Evolutionary conservation across 2,329 filamentous ascomycete species (phyloP).

Genomic region (Venturia aucupariae): DNA sequence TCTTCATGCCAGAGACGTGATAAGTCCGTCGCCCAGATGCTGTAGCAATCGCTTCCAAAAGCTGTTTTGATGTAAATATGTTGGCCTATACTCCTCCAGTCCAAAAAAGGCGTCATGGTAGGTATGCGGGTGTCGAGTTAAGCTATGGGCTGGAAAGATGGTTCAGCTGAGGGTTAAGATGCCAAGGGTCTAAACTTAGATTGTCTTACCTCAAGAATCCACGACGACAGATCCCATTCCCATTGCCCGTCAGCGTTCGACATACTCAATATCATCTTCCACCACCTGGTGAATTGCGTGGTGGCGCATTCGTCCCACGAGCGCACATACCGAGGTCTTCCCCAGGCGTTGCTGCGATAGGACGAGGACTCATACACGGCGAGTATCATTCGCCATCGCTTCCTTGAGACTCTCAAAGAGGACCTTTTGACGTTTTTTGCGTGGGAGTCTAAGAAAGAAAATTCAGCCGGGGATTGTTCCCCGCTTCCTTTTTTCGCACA

Average conservation of each 20-base stretch:
- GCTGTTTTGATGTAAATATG: slow-evolving; percentile 7
- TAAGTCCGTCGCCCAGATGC: slow-evolving; percentile 12
- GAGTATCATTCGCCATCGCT: background rate
- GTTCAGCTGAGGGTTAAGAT: background rate
- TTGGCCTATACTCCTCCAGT: slow-evolving; percentile 4
- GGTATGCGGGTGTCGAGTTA: background rate
- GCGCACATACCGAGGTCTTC: background rate
- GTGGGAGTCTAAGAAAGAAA: background rate
- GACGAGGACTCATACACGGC: background rate
- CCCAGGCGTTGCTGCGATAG: background rate
- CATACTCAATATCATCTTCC: background rate
- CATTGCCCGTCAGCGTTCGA: background rate
- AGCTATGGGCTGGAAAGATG: background rate
- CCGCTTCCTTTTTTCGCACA: background rate
- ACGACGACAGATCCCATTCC: background rate
- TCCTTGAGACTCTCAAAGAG: background rate
- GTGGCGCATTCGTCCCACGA: background rate
- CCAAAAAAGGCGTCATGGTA: background rate
- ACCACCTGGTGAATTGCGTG: background rate
- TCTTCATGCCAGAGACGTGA: slow-evolving; percentile 9
- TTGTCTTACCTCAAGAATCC: background rate
- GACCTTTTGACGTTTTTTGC: background rate
- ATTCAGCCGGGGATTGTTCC: background rate
- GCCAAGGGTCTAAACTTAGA: slow-evolving; percentile 1
- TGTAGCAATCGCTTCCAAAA: slow-evolving; percentile 8